A percentile compares a stretch with the other conserved stretches of the same genome.
Conservation (phyloP, 2,329 filamentous ascomycete species). For the Aspergillus flavus region DNA sequence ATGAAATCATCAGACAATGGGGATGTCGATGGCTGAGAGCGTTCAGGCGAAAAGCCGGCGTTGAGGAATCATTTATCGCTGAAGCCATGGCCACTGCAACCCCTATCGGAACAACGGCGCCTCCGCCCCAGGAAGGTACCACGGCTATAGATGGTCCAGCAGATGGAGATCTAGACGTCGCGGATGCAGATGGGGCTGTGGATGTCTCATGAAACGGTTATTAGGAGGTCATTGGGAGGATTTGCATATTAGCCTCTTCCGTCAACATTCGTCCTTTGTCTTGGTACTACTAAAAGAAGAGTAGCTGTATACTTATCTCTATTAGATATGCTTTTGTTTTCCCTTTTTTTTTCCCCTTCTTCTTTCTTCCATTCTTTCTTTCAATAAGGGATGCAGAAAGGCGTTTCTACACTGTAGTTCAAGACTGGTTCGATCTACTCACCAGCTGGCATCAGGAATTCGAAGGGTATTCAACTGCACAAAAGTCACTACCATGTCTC, state of each 20-base stretch:
- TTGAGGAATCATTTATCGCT: conserved; percentile 75
- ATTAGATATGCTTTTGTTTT: conserved; percentile 1
- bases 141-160: conserved; percentile 17
- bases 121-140: conserved; percentile 20
- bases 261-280: not conserved
- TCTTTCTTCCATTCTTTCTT: not conserved
- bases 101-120: conserved; percentile 43
- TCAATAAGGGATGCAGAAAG: not conserved
- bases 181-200: conserved; percentile 16
- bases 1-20: conserved; percentile 74
- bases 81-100: conserved; percentile 56
- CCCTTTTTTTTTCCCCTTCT: too few species aligned
- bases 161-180: conserved; percentile 36
- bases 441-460: not conserved
- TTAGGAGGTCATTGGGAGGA: not conserved
- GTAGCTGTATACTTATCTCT: conserved; percentile 1
- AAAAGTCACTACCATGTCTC: not conserved
- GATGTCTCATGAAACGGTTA: conserved; percentile 12
- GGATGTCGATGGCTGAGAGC: conserved; percentile 83
- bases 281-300: not conserved
- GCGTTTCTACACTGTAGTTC: not conserved
- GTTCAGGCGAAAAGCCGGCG: conserved; percentile 77
- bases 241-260: not conserved
- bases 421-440: not conserved
- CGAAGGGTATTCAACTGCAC: not conserved